Conservation (phyloP, 75 land plant species). For the Picea glauca region DNA sequence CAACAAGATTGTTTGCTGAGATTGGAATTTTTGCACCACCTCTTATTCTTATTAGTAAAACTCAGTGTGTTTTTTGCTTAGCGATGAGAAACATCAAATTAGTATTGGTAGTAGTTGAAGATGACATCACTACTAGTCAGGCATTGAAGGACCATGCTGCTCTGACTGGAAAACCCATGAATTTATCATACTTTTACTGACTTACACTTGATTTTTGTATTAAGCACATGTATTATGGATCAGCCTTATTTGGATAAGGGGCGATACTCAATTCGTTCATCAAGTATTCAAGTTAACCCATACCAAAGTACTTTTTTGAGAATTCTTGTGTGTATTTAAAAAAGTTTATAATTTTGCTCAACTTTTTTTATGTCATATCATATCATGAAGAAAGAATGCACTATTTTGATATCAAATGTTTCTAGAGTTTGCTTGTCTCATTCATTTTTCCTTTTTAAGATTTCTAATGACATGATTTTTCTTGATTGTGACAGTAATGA, state of each 20-base stretch:
- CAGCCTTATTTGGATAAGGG: not conserved
- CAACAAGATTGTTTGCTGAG: not conserved
- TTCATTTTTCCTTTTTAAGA: not conserved
- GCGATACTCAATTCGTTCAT: not conserved
- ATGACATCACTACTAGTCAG: not conserved
- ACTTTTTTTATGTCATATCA: not conserved
- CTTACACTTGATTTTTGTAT: not conserved
- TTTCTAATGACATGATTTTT: not conserved
- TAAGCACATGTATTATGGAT: too few relatives aligned
- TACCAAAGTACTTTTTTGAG: not conserved
- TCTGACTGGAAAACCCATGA: not conserved
- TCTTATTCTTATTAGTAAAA: too few relatives aligned
- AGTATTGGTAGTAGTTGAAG: not conserved
- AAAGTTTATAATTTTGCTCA: not conserved
- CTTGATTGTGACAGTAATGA: slow-evolving; percentile 51
- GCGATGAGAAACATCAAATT: not conserved
- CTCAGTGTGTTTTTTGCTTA: not conserved
- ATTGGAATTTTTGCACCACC: too few relatives aligned
- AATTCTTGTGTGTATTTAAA: not conserved
- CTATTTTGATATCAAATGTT: too few relatives aligned
- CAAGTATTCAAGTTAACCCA: not conserved
- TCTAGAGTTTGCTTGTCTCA: not conserved
- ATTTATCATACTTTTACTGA: not conserved
- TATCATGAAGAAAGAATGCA: too few relatives aligned
- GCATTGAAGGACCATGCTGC: not conserved